phyloP scores from a whole-genome alignment of 2,329 filamentous ascomycete genomes.

The Xylariaceae sp. region DNA sequence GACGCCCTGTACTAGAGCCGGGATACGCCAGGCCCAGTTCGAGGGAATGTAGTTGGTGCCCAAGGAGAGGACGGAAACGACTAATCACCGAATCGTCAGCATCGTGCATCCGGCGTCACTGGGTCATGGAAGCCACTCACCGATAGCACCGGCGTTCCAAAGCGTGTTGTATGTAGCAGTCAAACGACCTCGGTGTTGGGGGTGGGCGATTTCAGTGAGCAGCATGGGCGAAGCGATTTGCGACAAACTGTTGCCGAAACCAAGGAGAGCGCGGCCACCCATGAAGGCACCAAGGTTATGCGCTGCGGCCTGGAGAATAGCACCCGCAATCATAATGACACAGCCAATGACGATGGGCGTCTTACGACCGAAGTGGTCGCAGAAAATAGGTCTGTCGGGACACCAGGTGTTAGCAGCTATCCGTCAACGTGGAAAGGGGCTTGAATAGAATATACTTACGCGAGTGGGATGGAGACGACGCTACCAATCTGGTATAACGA shows the following conservation, averaged over 20 bases:
- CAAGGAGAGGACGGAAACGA: constrained; percentile 46
- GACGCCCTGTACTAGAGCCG: constrained; percentile 42
- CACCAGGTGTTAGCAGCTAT: constrained; percentile 1
- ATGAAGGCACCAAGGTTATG: constrained; percentile 43
- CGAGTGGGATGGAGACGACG: constrained; percentile 51
- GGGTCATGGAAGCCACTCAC: constrained; percentile 17
- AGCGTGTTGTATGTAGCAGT: constrained; percentile 51
- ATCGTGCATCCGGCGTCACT: not conserved
- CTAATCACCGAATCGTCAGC: constrained; percentile 20
- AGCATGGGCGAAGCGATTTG: constrained; percentile 49
- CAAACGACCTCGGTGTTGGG: constrained; percentile 48
- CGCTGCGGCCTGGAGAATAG: constrained; percentile 51
- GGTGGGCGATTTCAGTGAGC: constrained; percentile 49
- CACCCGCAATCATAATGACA: constrained; percentile 48
- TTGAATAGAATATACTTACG: constrained; percentile 33
- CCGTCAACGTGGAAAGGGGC: not conserved
- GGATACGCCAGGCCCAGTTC: constrained; percentile 48
- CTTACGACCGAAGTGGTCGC: constrained; percentile 46
- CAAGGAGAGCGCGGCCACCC: constrained; percentile 52
- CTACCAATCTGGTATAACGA: constrained; percentile 57
- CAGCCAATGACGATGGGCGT: constrained; percentile 46
- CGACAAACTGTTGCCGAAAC: constrained; percentile 50
- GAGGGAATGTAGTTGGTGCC: constrained; percentile 43
- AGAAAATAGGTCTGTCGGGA: constrained; percentile 41
- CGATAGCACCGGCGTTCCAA: constrained; percentile 41